phyloP scores from a whole-genome alignment of 2,329 filamentous ascomycete genomes.

The Aspergillus aculeatus region DNA sequence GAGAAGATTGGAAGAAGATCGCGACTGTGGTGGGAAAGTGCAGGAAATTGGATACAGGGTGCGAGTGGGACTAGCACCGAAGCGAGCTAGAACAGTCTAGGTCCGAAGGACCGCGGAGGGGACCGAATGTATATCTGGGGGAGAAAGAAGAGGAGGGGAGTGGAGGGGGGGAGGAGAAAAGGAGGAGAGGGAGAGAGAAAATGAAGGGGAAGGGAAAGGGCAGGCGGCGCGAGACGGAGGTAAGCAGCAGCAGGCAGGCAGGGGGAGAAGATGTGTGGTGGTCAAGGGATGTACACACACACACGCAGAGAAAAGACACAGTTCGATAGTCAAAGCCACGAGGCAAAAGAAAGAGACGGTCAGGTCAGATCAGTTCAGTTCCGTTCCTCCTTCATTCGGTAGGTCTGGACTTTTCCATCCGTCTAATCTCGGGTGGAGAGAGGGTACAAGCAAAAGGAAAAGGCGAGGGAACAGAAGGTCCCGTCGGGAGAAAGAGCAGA shows the following conservation, averaged over 20 bases:
- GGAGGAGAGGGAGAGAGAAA: background rate
- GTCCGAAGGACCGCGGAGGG: slow-evolving; percentile 2
- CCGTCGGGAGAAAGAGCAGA: no score
- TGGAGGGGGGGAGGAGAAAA: background rate
- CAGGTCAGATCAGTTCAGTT: no score
- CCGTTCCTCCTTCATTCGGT: no score
- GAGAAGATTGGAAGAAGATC: slow-evolving; percentile 1
- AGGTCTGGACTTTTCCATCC: no score
- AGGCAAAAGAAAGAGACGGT: no score
- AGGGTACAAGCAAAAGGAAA: no score
- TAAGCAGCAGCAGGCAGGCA: background rate
- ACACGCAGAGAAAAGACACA: no score
- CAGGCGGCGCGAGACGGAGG: slow-evolving; percentile 1
- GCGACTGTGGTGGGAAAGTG: slow-evolving; percentile 2
- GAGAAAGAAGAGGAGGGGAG: slow-evolving; percentile 5
- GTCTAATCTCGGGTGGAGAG: no score
- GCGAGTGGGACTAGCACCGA: slow-evolving; percentile 16
- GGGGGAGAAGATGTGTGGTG: background rate
- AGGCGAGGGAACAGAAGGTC: no score
- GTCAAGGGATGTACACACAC: background rate
- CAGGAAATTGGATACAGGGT: slow-evolving; percentile 7
- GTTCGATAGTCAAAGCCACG: no score
- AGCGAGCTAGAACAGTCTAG: slow-evolving; percentile 8
- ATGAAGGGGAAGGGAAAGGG: background rate
- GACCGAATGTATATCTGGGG: slow-evolving; percentile 6